A percentile compares a stretch with the other conserved stretches of the same genome.
These are phyloP conservation scores for Achaetomium macrosporum DNA, from an alignment of 2,329 filamentous ascomycete genomes.

Conservation along the genomic window DNA sequence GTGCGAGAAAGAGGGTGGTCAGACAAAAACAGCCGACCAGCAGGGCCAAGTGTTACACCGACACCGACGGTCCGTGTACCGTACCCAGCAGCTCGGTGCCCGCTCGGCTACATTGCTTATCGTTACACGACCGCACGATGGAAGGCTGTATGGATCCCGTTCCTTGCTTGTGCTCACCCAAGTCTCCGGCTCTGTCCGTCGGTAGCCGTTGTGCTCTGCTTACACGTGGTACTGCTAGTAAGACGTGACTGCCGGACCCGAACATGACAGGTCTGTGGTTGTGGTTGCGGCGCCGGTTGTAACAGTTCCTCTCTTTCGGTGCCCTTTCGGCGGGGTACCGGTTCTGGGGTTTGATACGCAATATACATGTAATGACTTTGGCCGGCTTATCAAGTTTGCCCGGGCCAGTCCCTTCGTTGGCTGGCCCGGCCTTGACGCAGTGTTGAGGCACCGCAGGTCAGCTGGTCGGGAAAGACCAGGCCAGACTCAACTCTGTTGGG, in stretches of 20 bases:
- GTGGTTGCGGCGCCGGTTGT: neutral
- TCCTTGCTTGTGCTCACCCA: neutral
- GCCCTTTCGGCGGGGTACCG: neutral
- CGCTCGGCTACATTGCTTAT: neutral
- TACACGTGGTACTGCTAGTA: neutral
- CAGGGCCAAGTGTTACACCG: neutral
- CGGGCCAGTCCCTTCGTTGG: no score
- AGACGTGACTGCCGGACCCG: neutral
- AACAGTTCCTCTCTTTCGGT: neutral
- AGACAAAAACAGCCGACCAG: neutral
- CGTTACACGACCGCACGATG: neutral
- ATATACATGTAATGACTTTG: neutral
- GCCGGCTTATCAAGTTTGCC: neutral
- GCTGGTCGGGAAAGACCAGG: no score
- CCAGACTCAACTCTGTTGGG: no score
- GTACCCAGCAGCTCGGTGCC: conserved; percentile 5
- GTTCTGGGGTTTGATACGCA: neutral
- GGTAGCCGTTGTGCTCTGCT: neutral
- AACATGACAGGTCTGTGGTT: neutral
- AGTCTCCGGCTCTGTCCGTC: neutral
- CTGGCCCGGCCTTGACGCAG: neutral
- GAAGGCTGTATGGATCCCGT: neutral
- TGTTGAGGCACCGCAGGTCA: neutral
- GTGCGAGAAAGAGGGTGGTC: no score
- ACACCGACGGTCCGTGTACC: conserved; percentile 4